phyloP scores from a whole-genome alignment of 2,329 filamentous ascomycete species.

The Fusarium albidum region DNA sequence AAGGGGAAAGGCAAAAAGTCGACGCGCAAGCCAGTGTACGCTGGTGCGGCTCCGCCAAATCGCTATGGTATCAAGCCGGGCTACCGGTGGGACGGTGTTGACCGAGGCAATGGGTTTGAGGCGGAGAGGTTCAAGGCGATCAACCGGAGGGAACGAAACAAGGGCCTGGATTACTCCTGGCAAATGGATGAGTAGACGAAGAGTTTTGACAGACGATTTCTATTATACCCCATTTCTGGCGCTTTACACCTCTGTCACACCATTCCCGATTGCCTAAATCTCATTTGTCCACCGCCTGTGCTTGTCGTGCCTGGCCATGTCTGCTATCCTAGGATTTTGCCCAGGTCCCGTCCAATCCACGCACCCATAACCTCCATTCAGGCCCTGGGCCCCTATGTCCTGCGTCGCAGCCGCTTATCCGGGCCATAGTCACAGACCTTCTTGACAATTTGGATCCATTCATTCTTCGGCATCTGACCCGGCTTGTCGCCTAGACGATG shows the following conservation, averaged over 20 bases:
- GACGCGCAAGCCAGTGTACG: constrained; percentile 72
- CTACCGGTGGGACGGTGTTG: constrained; percentile 96
- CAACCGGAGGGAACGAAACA: constrained; percentile 78
- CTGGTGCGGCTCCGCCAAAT: constrained; percentile 85
- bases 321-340: background rate
- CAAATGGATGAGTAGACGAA: constrained; percentile 84
- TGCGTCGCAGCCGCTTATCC: constrained; percentile 61
- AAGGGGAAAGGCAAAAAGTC: constrained; percentile 43
- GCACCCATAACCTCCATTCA: constrained; percentile 7
- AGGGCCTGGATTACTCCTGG: constrained; percentile 89
- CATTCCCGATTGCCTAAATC: background rate
- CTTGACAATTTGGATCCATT: constrained; percentile 69
- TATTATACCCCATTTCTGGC: constrained; percentile 35
- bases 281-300: background rate
- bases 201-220: constrained; percentile 16
- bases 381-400: constrained; percentile 38
- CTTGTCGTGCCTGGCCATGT: background rate
- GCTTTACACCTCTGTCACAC: constrained; percentile 1
- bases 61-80: constrained; percentile 93
- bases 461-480: constrained; percentile 59
- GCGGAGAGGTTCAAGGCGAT: constrained; percentile 89
- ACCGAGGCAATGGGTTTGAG: constrained; percentile 93
- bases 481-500: constrained; percentile 60
- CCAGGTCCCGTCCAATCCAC: background rate
- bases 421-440: constrained; percentile 60